phyloP scores from a whole-genome alignment of 176 grass and related monocot genomes.

The Cocos nucifera region DNA sequence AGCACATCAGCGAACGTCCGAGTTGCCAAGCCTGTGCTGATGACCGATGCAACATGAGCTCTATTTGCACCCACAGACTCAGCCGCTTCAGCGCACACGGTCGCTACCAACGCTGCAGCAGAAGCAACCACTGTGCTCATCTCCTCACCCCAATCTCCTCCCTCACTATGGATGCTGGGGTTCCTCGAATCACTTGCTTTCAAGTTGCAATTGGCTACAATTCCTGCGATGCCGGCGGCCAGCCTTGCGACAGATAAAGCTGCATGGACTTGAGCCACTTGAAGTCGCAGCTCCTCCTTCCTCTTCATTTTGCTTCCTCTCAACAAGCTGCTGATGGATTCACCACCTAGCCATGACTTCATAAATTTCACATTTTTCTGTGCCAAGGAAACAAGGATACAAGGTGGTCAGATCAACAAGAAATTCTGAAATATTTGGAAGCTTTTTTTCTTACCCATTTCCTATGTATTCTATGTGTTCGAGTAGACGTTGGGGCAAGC shows the following conservation, averaged over 20 bases:
- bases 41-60: slow-evolving; percentile 40
- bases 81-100: slow-evolving; percentile 83
- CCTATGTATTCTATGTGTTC: slow-evolving; percentile 15
- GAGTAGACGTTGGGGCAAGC: slow-evolving; percentile 14
- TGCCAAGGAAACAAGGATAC: too few relatives aligned
- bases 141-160: slow-evolving; percentile 15
- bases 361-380: too few relatives aligned
- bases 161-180: slow-evolving; percentile 4
- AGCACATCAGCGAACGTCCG: slow-evolving; percentile 46
- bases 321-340: slow-evolving; percentile 43
- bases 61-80: slow-evolving; percentile 42
- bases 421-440: too few relatives aligned
- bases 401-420: too few relatives aligned
- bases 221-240: slow-evolving; percentile 51
- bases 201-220: slow-evolving; percentile 38
- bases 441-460: too few relatives aligned
- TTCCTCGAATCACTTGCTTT: slow-evolving; percentile 16
- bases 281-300: slow-evolving; percentile 57
- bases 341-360: neutral
- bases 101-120: slow-evolving; percentile 67
- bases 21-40: slow-evolving; percentile 44
- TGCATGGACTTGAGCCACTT: slow-evolving; percentile 65
- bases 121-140: slow-evolving; percentile 48
- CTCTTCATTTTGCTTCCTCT: slow-evolving; percentile 30
- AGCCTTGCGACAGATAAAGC: slow-evolving; percentile 72